A percentile compares a stretch with the other conserved stretches of the same genome.
phyloP scores from a whole-genome alignment of 2,329 filamentous ascomycete genomes.

The Chlorencoelia australis region DNA sequence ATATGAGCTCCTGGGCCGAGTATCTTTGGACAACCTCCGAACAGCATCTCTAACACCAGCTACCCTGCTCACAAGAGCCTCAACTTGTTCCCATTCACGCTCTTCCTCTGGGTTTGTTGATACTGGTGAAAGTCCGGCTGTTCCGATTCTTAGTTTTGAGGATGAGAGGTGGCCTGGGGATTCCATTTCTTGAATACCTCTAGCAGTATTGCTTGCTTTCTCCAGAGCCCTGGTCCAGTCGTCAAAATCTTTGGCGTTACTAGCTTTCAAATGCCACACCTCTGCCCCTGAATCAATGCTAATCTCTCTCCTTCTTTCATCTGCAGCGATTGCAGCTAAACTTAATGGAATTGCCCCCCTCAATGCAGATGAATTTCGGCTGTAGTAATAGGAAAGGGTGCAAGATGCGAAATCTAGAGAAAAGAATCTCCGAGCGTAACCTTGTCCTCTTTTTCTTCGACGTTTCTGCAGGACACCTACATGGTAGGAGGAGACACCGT shows the following conservation, averaged over 20 bases:
- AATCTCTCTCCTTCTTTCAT: constrained; percentile 81
- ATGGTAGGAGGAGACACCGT: constrained; percentile 50
- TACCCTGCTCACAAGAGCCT: constrained; percentile 74
- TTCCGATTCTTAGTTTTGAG: constrained; percentile 24
- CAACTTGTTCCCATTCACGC: constrained; percentile 77
- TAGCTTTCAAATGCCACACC: constrained; percentile 86
- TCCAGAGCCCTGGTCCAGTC: constrained; percentile 84
- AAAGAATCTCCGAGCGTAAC: constrained; percentile 88
- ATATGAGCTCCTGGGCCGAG: constrained; percentile 39
- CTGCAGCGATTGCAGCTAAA: constrained; percentile 80
- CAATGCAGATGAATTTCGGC: constrained; percentile 83
- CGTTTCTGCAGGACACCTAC: constrained; percentile 83
- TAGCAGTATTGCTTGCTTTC: constrained; percentile 60
- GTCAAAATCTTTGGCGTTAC: constrained; percentile 73
- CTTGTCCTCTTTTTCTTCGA: constrained; percentile 85
- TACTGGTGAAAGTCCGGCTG: constrained; percentile 15
- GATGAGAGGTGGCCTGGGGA: constrained; percentile 32
- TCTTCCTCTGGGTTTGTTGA: constrained; percentile 47
- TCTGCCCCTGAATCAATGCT: constrained; percentile 95
- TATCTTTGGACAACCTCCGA: constrained; percentile 75
- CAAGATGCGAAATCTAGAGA: constrained; percentile 91
- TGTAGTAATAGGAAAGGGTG: constrained; percentile 93
- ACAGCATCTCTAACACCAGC: constrained; percentile 84
- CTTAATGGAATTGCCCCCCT: constrained; percentile 88
- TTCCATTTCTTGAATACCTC: too few species aligned